Base-by-base conservation (phyloP, 2,329 filamentous ascomycete genomes). In the Botrytis hyacinthi region DNA sequence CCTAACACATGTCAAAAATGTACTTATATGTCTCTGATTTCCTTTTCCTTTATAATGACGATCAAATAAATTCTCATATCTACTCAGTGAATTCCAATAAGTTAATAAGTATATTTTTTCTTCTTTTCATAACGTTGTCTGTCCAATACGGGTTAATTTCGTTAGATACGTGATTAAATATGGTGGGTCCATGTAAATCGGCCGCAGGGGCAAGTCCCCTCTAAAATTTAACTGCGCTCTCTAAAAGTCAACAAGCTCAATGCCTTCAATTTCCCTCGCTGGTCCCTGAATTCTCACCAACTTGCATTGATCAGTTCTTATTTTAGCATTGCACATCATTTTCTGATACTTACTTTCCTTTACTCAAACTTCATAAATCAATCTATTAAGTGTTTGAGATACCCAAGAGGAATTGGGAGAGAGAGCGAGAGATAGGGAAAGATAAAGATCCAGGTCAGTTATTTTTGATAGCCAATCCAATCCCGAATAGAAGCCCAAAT, bases 121-220 rank as follows among this genome's bases (percentile, higher is more conserved):
- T 62, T 35, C 35, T 42, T 40, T 40, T 62, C 35, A 62, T 40
- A 40, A 40, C 14, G n/a, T 59, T 46, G 32, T 71, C 57, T 71
- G 42, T 71, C 29, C 57, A 37, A 42, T 68, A 68, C 57, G 59
- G 69, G 29, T 71, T 71, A 71, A 71, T 71, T 71, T 71, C 69
- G 37, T 71, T 70, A 57, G 46, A 40, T 22, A 46, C 18, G 44
- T 57, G 57, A 40, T 46, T 40, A 71, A 51, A 42, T 18, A 44
- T n/a, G 61, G 60, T 57, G 70, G 61, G 59, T 57, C 46, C 70
- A 65, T 54, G 61, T 29, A 57, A 48, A 57, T 67, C 70, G 70
- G 70, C 70, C 70, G 62, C 70, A 72, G 70, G 70, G 70, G 70
- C 61, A 72, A 72, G 66, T 72, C 70, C 62, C 70, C 70, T 68